Conservation (phyloP, 1,284 basidiomycete species). For the Inonotus obliquus region DNA sequence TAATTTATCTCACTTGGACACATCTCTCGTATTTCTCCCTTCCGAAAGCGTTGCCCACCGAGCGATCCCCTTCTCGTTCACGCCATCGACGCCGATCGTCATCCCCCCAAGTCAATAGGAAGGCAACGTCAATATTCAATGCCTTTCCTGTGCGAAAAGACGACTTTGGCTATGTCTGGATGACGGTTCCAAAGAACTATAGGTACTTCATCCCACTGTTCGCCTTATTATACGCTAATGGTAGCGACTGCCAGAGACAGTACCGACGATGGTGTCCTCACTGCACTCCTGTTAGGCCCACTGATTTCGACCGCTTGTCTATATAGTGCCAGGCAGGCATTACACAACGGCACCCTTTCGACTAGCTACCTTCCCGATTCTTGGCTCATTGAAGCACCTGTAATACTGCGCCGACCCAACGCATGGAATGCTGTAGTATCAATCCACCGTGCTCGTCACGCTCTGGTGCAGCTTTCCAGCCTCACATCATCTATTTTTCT, state of each 20-base stretch:
- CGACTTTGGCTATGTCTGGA: slow-evolving; percentile 74
- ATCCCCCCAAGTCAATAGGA: slow-evolving; percentile 42
- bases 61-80: slow-evolving; percentile 26
- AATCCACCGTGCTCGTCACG: slow-evolving; percentile 66
- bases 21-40: slow-evolving; percentile 42
- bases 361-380: slow-evolving; percentile 41
- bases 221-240: background rate
- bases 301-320: slow-evolving; percentile 68
- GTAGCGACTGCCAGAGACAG: slow-evolving; percentile 50
- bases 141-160: slow-evolving; percentile 33
- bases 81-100: slow-evolving; percentile 29
- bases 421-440: slow-evolving; percentile 47
- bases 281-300: slow-evolving; percentile 74
- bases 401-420: slow-evolving; percentile 40
- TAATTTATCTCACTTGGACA: slow-evolving; percentile 61
- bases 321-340: slow-evolving; percentile 42
- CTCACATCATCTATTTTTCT: slow-evolving; percentile 77
- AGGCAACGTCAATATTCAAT: slow-evolving; percentile 27
- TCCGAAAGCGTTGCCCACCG: slow-evolving; percentile 21
- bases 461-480: slow-evolving; percentile 73
- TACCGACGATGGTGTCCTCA: slow-evolving; percentile 79
- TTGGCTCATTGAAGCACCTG: slow-evolving; percentile 78
- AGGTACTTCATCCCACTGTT: slow-evolving; percentile 39
- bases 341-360: slow-evolving; percentile 24
- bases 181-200: slow-evolving; percentile 87